A percentile compares a stretch with the other conserved stretches of the same genome.
phyloP scores from a whole-genome alignment of 129 eudicot genomes.

The Arctium minus region DNA sequence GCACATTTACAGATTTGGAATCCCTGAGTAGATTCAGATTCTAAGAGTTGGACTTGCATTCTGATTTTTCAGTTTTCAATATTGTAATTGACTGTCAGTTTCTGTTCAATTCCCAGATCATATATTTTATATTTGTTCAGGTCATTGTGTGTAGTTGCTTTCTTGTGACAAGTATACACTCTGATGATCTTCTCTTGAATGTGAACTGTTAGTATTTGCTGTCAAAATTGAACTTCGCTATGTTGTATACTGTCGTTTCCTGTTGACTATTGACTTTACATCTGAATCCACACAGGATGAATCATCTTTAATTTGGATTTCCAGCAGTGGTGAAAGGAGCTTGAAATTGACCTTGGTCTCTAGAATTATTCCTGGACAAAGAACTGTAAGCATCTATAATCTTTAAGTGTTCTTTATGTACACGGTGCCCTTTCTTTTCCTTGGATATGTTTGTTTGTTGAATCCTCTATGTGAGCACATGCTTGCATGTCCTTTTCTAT shows the following conservation, averaged over 20 bases:
- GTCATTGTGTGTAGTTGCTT: not conserved
- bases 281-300: constrained; percentile 53
- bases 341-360: constrained; percentile 85
- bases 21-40: not conserved
- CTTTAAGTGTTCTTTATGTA: not conserved
- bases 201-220: not conserved
- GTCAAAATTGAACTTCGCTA: not conserved
- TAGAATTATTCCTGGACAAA: constrained; percentile 92
- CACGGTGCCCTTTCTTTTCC: not conserved
- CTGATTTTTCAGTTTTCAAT: not conserved
- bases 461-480: not conserved
- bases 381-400: constrained; percentile 70
- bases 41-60: not conserved
- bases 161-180: not conserved
- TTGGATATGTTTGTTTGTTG: not conserved
- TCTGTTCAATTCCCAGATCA: not conserved
- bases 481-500: not conserved
- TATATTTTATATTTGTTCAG: not conserved
- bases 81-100: not conserved
- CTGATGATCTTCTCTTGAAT: not conserved
- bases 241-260: not conserved
- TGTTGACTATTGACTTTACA: constrained; percentile 8
- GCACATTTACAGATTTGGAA: not conserved
- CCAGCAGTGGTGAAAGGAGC: constrained; percentile 79
- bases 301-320: constrained; percentile 84